Conservation (phyloP, 2,329 filamentous ascomycete species). For the Aspergillus latus region DNA sequence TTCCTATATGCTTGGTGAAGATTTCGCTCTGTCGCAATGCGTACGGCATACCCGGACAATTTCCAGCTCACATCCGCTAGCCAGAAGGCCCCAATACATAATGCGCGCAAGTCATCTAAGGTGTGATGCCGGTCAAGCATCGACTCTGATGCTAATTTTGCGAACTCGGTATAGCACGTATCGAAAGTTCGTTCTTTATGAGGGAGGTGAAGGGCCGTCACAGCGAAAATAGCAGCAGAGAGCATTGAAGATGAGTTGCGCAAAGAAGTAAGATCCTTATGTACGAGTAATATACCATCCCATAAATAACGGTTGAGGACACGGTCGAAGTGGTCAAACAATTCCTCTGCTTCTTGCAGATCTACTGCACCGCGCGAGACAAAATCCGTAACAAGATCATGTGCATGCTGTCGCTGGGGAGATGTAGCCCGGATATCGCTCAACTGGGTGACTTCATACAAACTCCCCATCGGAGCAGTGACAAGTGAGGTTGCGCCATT, state of each 20-base stretch:
- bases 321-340: conserved; percentile 43
- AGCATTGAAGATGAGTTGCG: conserved; percentile 49
- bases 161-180: conserved; percentile 53
- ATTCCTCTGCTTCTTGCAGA: conserved; percentile 44
- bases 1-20: conserved; percentile 46
- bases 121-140: conserved; percentile 55
- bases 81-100: conserved; percentile 59
- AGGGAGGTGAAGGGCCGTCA: conserved; percentile 53
- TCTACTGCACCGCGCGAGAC: conserved; percentile 52
- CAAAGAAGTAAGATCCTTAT: conserved; percentile 48
- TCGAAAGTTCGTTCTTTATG: conserved; percentile 49
- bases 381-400: conserved; percentile 48
- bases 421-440: conserved; percentile 39
- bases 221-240: conserved; percentile 48
- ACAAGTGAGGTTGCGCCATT: conserved; percentile 38
- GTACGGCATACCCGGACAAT: conserved; percentile 43
- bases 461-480: conserved; percentile 49
- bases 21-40: conserved; percentile 45
- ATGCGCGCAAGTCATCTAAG: conserved; percentile 52
- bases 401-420: conserved; percentile 31
- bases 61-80: conserved; percentile 55
- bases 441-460: conserved; percentile 51
- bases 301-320: conserved; percentile 43
- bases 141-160: conserved; percentile 52
- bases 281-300: conserved; percentile 48